Conservation (phyloP, 768 basidiomycete species). For the Lentinula lateritia region DNA sequence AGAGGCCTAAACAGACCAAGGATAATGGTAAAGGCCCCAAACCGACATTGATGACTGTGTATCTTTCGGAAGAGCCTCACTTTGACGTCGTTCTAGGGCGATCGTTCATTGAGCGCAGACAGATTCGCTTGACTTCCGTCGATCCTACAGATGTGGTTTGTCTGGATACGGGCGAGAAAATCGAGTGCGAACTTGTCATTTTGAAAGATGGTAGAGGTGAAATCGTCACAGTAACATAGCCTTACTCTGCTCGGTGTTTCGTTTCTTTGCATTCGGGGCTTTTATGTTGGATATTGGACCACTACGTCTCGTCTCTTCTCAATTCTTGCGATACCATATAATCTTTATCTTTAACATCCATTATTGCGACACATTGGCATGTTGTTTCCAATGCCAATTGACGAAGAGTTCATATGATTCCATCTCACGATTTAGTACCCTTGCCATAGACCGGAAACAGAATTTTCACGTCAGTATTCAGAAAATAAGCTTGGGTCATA, state of each 20-base stretch:
- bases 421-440: no score
- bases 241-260: not conserved
- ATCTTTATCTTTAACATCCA: no score
- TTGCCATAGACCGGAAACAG: no score
- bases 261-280: not conserved
- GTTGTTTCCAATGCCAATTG: no score
- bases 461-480: no score
- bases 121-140: constrained; percentile 72
- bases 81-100: constrained; percentile 94
- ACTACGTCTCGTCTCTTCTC: no score
- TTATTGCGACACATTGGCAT: no score
- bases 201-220: constrained; percentile 88
- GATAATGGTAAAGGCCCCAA: constrained; percentile 21
- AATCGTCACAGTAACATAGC: constrained; percentile 80
- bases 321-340: no score
- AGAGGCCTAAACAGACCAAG: not conserved
- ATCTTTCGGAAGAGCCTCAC: constrained; percentile 90
- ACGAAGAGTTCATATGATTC: no score
- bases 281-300: not conserved
- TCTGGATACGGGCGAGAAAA: constrained; percentile 86
- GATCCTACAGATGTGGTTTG: constrained; percentile 91
- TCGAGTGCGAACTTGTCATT: constrained; percentile 89
- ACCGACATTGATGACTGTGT: constrained; percentile 55
- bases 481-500: no score
- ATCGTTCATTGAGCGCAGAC: constrained; percentile 76